Conservation (phyloP, 176 grass and related monocot genomes). For the Cenchrus americanus region DNA sequence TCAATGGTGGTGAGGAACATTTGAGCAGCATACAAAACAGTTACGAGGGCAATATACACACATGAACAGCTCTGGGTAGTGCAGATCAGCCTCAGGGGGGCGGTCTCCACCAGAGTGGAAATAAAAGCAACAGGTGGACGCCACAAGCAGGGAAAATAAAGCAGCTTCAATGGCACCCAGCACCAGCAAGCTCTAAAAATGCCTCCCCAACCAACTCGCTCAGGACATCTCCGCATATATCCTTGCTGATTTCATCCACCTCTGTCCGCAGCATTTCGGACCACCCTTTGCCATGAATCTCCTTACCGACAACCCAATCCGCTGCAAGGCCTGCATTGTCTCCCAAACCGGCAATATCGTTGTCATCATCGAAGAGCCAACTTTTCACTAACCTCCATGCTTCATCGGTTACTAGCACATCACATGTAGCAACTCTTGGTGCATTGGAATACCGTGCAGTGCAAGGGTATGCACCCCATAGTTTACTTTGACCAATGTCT, state of each 20-base stretch:
- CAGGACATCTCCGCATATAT: slow-evolving; percentile 71
- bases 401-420: slow-evolving; percentile 44
- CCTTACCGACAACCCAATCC: slow-evolving; percentile 61
- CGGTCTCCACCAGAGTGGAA: slow-evolving; percentile 53
- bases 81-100: slow-evolving; percentile 27
- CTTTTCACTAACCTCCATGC: slow-evolving; percentile 68
- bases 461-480: slow-evolving; percentile 60
- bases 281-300: slow-evolving; percentile 67
- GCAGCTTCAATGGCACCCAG: slow-evolving; percentile 43
- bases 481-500: slow-evolving; percentile 63
- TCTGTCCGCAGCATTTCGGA: slow-evolving; percentile 57
- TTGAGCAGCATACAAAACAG: slow-evolving; percentile 32
- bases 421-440: slow-evolving; percentile 15
- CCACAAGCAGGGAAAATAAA: slow-evolving; percentile 49
- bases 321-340: slow-evolving; percentile 45
- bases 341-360: slow-evolving; percentile 11
- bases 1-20: slow-evolving; percentile 36
- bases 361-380: slow-evolving; percentile 61
- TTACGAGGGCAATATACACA: slow-evolving; percentile 46
- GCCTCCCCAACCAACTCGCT: slow-evolving; percentile 71
- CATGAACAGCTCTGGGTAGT: slow-evolving; percentile 20
- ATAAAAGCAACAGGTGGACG: slow-evolving; percentile 57
- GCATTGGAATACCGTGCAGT: slow-evolving; percentile 21
- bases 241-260: slow-evolving; percentile 75
- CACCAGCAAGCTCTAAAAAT: slow-evolving; percentile 49